A percentile compares a stretch with the other conserved stretches of the same genome.
Conservation (phyloP, 1,139 yeast genomes). For the Pichia sp. region DNA sequence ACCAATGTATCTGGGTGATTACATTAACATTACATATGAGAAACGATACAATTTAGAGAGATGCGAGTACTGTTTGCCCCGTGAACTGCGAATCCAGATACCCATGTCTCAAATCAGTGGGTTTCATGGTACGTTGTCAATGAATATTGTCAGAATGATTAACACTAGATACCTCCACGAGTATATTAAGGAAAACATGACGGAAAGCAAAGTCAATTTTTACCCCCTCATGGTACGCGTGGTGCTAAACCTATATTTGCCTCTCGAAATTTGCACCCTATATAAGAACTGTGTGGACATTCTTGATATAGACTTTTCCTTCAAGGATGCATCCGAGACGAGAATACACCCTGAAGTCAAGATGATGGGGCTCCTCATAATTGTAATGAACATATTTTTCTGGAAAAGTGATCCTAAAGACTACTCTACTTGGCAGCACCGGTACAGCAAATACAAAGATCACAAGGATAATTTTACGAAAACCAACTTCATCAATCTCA, state of each 20-base stretch:
- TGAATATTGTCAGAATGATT: slow-evolving; percentile 9
- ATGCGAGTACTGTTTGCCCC: slow-evolving; percentile 14
- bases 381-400: slow-evolving; percentile 28
- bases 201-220: slow-evolving; percentile 15
- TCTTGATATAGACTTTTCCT: slow-evolving; percentile 10
- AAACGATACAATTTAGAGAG: slow-evolving; percentile 8
- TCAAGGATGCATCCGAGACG: background rate
- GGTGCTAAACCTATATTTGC: slow-evolving; percentile 20
- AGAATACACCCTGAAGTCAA: slow-evolving; percentile 24
- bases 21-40: slow-evolving; percentile 8
- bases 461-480: background rate
- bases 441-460: slow-evolving; percentile 5
- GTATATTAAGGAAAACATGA: slow-evolving; percentile 4
- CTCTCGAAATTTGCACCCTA: slow-evolving; percentile 21
- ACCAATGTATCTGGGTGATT: slow-evolving; percentile 15
- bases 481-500: slow-evolving; percentile 23
- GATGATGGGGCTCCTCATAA: slow-evolving; percentile 17
- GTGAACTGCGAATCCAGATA: slow-evolving; percentile 7
- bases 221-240: slow-evolving; percentile 19
- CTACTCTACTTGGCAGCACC: slow-evolving; percentile 11
- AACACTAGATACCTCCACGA: slow-evolving; percentile 5
- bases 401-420: slow-evolving; percentile 6
- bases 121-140: slow-evolving; percentile 10
- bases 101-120: slow-evolving; percentile 6
- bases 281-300: slow-evolving; percentile 15